Conservation (phyloP, 1,284 basidiomycete genomes). For the Cryptococcus neoformans region DNA sequence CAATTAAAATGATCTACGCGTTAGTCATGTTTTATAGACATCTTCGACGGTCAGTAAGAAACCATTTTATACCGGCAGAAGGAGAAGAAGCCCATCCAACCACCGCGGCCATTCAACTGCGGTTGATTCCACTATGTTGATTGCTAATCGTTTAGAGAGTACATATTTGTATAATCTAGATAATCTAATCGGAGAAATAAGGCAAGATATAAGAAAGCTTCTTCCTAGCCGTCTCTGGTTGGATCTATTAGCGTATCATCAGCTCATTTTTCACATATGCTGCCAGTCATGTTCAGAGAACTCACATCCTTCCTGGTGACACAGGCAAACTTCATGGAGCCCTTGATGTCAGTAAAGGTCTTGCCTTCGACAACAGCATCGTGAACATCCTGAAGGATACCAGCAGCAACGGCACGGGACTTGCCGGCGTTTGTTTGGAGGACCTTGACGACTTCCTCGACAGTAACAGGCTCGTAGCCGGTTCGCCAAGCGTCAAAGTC, state of each 20-base stretch:
- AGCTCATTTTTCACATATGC: neutral
- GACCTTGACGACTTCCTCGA: conserved; percentile 78
- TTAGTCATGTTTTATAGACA: no score
- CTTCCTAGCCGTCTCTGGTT: conserved; percentile 63
- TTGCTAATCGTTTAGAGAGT: no score
- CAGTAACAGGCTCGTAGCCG: conserved; percentile 74
- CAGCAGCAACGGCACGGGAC: conserved; percentile 64
- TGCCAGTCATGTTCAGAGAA: conserved; percentile 1
- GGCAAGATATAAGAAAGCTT: conserved; percentile 79
- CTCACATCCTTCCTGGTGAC: conserved; percentile 64
- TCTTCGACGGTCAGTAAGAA: no score
- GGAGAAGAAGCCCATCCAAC: no score
- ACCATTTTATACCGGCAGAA: no score
- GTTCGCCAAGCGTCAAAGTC: conserved; percentile 90
- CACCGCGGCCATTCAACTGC: no score
- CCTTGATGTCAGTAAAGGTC: conserved; percentile 64
- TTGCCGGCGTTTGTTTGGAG: conserved; percentile 80
- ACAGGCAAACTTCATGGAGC: conserved; percentile 77
- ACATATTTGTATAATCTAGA: no score
- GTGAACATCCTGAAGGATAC: conserved; percentile 75
- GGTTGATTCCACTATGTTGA: no score
- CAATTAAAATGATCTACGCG: no score
- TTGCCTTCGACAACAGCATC: conserved; percentile 56
- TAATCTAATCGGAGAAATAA: conserved; percentile 39
- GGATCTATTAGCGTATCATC: conserved; percentile 41